A percentile compares a stretch with the other conserved stretches of the same genome.
phyloP scores from a whole-genome alignment of 2,329 filamentous ascomycete genomes.

The Aspergillus fumigatiaffinis region DNA sequence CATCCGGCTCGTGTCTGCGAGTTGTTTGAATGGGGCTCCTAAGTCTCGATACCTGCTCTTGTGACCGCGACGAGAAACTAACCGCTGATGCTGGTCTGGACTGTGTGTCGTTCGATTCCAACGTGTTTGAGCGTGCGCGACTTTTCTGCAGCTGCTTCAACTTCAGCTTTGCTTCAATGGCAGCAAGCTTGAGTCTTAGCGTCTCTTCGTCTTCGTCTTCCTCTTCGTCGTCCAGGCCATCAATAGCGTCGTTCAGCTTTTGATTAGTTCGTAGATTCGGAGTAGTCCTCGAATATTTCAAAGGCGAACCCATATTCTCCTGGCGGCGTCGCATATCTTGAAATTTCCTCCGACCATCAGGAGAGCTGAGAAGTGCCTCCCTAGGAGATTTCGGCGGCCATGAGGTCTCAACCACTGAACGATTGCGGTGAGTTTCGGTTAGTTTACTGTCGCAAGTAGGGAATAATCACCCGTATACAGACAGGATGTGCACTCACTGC shows the following conservation, averaged over 20 bases:
- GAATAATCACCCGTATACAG: not conserved
- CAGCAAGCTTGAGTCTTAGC: conserved; percentile 76
- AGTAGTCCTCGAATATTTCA: conserved; percentile 48
- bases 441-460: conserved; percentile 1
- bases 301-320: conserved; percentile 66
- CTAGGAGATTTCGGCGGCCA: conserved; percentile 63
- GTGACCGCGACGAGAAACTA: conserved; percentile 18
- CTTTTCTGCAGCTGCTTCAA: conserved; percentile 77
- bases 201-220: conserved; percentile 92
- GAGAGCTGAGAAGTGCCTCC: conserved; percentile 64
- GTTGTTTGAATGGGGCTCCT: conserved; percentile 11
- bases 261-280: conserved; percentile 33
- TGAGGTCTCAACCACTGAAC: conserved; percentile 41
- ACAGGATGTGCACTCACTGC: conserved; percentile 17
- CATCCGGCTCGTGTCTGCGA: conserved; percentile 20
- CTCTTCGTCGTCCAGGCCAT: conserved; percentile 59
- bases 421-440: conserved; percentile 6
- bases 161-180: conserved; percentile 82
- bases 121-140: conserved; percentile 25
- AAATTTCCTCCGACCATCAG: conserved; percentile 73
- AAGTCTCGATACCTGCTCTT: conserved; percentile 12
- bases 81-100: conserved; percentile 24
- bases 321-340: conserved; percentile 63
- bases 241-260: conserved; percentile 28
- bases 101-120: conserved; percentile 14